Evolutionary conservation across 495 filamentous ascomycete genomes (phyloP), one percentile per base, ranked within the genome.

Genomic region (Xylaria intraflava): DNA sequence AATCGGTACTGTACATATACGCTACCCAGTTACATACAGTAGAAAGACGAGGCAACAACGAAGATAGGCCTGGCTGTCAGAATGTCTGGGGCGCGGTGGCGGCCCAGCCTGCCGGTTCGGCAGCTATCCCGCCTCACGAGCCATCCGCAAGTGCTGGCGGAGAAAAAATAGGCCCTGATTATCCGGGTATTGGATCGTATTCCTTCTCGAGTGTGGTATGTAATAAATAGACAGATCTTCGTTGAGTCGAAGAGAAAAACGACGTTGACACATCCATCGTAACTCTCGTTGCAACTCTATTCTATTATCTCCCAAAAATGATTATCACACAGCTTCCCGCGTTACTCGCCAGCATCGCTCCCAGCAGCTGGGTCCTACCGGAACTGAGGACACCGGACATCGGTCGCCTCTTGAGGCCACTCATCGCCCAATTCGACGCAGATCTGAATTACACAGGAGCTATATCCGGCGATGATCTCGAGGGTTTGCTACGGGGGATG

Each of bases 201-300:
- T n/a, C n/a, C n/a, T n/a, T 27, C 22, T 35, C 46, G 16, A 3
- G 33, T 14, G 26, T 20, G 12, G 35, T 30, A 29, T n/a, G n/a
- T 17, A 22, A 49, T 49, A 49, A 49, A 49, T 49, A 49, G 47
- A 39, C n/a, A n/a, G n/a, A n/a, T n/a, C n/a, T 49, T 12, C 26
- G 23, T 33, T 49, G 47, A 30, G 47, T 11, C 20, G 31, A 27
- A 5, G 9, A 49, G 29, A 9, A 6, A 24, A 22, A 46, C 16
- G n/a, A n/a, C 24, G 20, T 33, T 19, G 16, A 10, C 35, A 24
- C 36, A 40, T 16, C 47, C n/a, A 49, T 30, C 6, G 35, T 38
- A 49, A 9, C 22, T 49, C 7, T 22, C 24, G 14, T 29, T 49
- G 23, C 36, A 49, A 49, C 24, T 36, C 17, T 16, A 49, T 12